Percentiles rank a stretch among this genome's conserved stretches.
These are phyloP conservation scores for Neurospora cerealis DNA, from an alignment of 495 filamentous ascomycete species.

Conservation along the genomic window DNA sequence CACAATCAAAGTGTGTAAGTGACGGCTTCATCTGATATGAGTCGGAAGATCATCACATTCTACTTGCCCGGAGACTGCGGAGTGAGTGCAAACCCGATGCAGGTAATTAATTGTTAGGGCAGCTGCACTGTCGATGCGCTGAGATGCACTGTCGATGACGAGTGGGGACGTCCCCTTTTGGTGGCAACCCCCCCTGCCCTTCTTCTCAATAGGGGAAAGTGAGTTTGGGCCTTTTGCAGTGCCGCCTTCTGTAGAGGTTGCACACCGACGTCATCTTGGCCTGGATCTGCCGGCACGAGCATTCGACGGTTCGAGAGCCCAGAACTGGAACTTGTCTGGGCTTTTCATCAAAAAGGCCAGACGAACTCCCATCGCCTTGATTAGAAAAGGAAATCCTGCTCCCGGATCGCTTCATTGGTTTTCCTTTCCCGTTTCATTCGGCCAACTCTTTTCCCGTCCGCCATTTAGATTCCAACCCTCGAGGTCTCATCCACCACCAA, in stretches of 20 bases:
- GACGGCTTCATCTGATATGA: not conserved
- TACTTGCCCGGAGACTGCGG: not conserved
- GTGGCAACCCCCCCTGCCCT: not conserved
- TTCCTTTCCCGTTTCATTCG: not conserved
- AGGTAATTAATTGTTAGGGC: not conserved
- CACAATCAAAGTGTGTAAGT: not conserved
- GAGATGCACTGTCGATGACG: not conserved
- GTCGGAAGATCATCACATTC: not conserved
- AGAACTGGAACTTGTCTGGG: not conserved
- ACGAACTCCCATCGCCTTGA: conserved; percentile 4
- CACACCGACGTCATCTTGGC: conserved; percentile 18
- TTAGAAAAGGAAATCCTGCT: conserved; percentile 6
- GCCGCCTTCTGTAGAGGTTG: conserved; percentile 3
- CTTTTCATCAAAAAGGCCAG: not conserved
- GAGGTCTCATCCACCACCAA: not conserved
- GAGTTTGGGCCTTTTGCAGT: not conserved
- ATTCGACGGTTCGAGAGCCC: not conserved
- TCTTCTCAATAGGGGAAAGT: not conserved
- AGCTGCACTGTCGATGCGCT: not conserved
- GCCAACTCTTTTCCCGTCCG: not conserved
- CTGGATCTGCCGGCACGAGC: not conserved
- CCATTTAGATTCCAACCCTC: not conserved
- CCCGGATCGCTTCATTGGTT: not conserved
- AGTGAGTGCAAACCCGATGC: not conserved
- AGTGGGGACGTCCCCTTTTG: not conserved